Evolutionary conservation across 2,329 filamentous ascomycete species (phyloP).

Genomic region (Fusarium paranaense): DNA sequence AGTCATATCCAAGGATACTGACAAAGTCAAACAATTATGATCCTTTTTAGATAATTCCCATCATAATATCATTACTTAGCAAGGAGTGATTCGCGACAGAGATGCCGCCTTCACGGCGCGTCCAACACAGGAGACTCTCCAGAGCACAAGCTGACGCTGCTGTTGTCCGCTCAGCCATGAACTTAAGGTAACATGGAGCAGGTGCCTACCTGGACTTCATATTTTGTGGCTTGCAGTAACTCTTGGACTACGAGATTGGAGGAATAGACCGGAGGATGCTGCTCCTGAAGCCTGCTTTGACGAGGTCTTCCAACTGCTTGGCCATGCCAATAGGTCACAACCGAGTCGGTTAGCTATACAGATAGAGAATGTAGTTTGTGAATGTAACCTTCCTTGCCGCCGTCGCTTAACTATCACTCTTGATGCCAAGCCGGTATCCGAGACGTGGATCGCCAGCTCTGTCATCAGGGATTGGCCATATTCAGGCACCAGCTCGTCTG

Average conservation of each 20-base stretch:
- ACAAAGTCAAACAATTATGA: neutral
- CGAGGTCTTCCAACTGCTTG: neutral
- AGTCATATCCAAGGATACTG: neutral
- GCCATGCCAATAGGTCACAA: neutral
- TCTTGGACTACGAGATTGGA: neutral
- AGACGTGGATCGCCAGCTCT: neutral
- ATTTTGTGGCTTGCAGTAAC: neutral
- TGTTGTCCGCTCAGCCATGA: neutral
- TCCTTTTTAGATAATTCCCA: neutral
- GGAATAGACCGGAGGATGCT: neutral
- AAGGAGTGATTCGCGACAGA: neutral
- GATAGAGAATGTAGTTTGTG: neutral
- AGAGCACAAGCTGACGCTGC: neutral
- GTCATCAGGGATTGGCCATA: neutral
- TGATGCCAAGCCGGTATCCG: neutral
- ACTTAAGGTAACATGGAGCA: neutral
- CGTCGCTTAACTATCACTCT: neutral
- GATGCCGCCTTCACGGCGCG: neutral
- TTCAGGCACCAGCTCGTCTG: neutral
- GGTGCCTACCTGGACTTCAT: neutral
- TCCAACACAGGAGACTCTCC: neutral
- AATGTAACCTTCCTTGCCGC: neutral
- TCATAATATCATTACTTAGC: too few species aligned
- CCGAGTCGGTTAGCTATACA: neutral
- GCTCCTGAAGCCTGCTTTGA: neutral